Conservation (phyloP, 345 rosid species). For the Corchorus capsularis region DNA sequence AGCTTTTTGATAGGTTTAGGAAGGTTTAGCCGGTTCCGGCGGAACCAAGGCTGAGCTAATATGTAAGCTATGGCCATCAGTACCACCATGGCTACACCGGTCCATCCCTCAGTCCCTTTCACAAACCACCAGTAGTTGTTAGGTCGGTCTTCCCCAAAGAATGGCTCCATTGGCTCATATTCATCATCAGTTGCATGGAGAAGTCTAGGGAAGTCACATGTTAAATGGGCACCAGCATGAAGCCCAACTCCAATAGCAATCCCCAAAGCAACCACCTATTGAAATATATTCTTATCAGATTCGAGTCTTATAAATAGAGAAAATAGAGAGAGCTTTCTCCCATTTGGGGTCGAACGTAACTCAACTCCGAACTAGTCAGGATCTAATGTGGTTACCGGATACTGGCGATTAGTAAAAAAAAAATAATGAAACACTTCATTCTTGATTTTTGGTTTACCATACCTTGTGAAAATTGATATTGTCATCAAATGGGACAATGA, state of each 20-base stretch:
- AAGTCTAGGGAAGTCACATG: constrained; percentile 81
- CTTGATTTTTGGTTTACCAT: not conserved
- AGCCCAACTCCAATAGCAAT: constrained; percentile 63
- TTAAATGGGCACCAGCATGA: constrained; percentile 62
- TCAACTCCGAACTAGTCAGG: too few species aligned
- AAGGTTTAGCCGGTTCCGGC: constrained; percentile 59
- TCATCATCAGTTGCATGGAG: constrained; percentile 61
- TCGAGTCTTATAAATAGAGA: too few species aligned
- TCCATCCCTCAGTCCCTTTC: constrained; percentile 74
- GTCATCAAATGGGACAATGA: constrained; percentile 68
- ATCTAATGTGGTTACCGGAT: too few species aligned
- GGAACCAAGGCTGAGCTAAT: constrained; percentile 79
- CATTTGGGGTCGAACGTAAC: too few species aligned
- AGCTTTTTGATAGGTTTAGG: constrained; percentile 59
- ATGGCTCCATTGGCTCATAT: constrained; percentile 61
- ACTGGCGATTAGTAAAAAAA: not conserved
- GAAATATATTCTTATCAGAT: not conserved
- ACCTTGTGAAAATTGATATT: constrained; percentile 88
- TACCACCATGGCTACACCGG: constrained; percentile 69
- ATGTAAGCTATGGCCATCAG: constrained; percentile 63
- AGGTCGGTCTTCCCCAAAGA: constrained; percentile 60
- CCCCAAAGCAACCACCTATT: constrained; percentile 62
- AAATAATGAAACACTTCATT: not conserved
- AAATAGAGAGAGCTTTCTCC: too few species aligned
- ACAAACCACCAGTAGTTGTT: constrained; percentile 78